Percentiles rank a stretch among this genome's conserved stretches.
phyloP scores from a whole-genome alignment of 306 rosid species.

The Castanea mollissima region DNA sequence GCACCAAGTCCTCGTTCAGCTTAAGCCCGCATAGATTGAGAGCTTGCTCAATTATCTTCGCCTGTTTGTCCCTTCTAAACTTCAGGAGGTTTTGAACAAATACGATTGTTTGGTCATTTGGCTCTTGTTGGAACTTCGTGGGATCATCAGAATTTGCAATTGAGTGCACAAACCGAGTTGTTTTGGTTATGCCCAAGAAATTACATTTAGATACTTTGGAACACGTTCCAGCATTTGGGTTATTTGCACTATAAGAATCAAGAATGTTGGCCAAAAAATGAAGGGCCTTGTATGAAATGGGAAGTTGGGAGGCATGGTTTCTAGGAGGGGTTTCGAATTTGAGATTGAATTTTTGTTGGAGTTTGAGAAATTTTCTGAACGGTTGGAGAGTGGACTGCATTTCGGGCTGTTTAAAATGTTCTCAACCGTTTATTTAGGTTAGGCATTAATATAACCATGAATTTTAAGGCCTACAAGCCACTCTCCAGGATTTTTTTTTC shows the following conservation, averaged over 20 bases:
- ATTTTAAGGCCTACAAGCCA: no score
- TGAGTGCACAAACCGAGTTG: slow-evolving; percentile 29
- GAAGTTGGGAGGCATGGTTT: not conserved
- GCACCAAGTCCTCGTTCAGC: slow-evolving; percentile 43
- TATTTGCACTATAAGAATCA: not conserved
- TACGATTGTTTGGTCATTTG: slow-evolving; percentile 22
- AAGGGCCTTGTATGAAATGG: not conserved
- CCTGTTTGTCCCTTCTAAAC: slow-evolving; percentile 56
- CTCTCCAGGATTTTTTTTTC: no score
- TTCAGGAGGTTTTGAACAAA: slow-evolving; percentile 58
- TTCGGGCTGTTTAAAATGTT: no score
- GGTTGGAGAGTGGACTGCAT: no score
- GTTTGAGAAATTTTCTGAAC: not conserved
- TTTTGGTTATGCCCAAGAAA: slow-evolving; percentile 2
- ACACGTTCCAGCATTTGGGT: slow-evolving; percentile 10
- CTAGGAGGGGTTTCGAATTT: slow-evolving; percentile 6
- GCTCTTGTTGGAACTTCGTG: not conserved
- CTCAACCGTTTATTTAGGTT: no score
- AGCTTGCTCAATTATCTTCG: slow-evolving; percentile 47
- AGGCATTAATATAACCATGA: no score
- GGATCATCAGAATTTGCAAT: slow-evolving; percentile 14
- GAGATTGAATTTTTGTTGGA: slow-evolving; percentile 12
- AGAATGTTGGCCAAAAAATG: not conserved
- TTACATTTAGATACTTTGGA: not conserved
- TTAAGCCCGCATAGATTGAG: slow-evolving; percentile 43